Conservation (phyloP, 495 filamentous ascomycete genomes). For the Aspergillus panamensis region DNA sequence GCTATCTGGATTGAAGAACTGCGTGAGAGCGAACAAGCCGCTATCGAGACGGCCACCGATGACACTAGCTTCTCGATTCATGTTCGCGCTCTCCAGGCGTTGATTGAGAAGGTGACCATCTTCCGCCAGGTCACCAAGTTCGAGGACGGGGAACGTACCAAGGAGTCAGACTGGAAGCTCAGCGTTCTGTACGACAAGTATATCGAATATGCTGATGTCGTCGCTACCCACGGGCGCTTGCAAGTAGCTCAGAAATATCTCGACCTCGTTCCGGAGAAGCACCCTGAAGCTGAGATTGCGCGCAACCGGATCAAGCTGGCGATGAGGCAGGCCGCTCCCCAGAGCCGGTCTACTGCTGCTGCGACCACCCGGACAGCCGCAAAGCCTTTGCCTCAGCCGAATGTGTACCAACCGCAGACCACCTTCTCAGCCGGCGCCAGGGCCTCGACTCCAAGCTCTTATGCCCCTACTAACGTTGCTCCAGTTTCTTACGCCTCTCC, state of each 20-base stretch:
- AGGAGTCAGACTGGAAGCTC: slow-evolving; percentile 81
- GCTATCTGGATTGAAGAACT: slow-evolving; percentile 89
- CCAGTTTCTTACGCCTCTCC: slow-evolving; percentile 38
- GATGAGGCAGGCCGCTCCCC: slow-evolving; percentile 60
- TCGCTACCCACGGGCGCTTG: slow-evolving; percentile 84
- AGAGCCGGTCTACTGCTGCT: slow-evolving; percentile 32
- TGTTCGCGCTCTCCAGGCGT: slow-evolving; percentile 78
- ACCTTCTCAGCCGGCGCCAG: slow-evolving; percentile 33
- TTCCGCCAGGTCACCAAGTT: slow-evolving; percentile 95
- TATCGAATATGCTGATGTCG: slow-evolving; percentile 92
- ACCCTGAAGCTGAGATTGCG: slow-evolving; percentile 85
- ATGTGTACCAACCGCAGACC: slow-evolving; percentile 38
- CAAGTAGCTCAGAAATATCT: slow-evolving; percentile 87
- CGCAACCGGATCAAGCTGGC: slow-evolving; percentile 83
- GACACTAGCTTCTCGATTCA: slow-evolving; percentile 89
- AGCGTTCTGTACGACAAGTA: slow-evolving; percentile 89
- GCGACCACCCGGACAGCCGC: slow-evolving; percentile 16
- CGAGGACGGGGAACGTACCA: slow-evolving; percentile 67
- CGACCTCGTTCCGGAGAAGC: slow-evolving; percentile 77
- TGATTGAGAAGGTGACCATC: slow-evolving; percentile 97
- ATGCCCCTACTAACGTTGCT: slow-evolving; percentile 33
- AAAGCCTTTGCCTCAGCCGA: slow-evolving; percentile 42
- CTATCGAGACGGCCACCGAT: slow-evolving; percentile 59
- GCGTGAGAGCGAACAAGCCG: slow-evolving; percentile 72
- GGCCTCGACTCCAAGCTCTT: slow-evolving; percentile 25